Evolutionary conservation across 306 rosid genomes (phyloP).

Genomic region (Ormosia semicastrata): DNA sequence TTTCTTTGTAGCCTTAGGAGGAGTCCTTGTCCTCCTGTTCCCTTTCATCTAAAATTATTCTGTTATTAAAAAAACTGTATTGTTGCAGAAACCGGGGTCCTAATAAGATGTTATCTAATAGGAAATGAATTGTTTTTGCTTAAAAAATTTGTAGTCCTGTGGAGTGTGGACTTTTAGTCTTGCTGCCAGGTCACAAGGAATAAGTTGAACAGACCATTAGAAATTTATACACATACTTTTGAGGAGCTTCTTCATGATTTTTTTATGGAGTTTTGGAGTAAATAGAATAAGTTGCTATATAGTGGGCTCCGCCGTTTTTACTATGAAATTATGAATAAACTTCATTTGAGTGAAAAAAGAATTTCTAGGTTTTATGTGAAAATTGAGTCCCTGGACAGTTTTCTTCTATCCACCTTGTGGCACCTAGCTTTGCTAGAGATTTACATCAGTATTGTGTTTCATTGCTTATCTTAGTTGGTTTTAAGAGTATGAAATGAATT

Average conservation of each 20-base stretch:
- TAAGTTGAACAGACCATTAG: no score
- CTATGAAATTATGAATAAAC: neutral
- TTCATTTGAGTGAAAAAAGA: neutral
- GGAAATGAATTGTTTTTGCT: no score
- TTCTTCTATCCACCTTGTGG: slow-evolving; percentile 3
- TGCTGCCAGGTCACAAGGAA: no score
- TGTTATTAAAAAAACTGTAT: no score
- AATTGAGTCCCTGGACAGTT: slow-evolving; percentile 1
- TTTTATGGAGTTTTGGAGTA: neutral
- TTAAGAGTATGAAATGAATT: neutral
- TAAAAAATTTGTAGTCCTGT: no score
- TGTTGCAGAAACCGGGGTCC: no score
- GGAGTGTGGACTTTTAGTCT: no score
- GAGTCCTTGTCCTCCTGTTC: no score
- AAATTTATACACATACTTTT: no score
- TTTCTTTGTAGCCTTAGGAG: no score
- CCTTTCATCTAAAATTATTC: no score
- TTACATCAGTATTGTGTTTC: slow-evolving; percentile 14
- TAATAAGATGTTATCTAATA: no score
- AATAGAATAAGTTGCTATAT: neutral
- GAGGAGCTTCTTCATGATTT: neutral
- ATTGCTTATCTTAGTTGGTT: slow-evolving; percentile 2
- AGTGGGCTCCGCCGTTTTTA: neutral
- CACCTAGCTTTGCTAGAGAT: slow-evolving; percentile 14
- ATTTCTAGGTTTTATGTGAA: neutral